A percentile compares a stretch with the other conserved stretches of the same genome.
Conservation (phyloP, 768 basidiomycete genomes). For the Boletus reticuloceps region DNA sequence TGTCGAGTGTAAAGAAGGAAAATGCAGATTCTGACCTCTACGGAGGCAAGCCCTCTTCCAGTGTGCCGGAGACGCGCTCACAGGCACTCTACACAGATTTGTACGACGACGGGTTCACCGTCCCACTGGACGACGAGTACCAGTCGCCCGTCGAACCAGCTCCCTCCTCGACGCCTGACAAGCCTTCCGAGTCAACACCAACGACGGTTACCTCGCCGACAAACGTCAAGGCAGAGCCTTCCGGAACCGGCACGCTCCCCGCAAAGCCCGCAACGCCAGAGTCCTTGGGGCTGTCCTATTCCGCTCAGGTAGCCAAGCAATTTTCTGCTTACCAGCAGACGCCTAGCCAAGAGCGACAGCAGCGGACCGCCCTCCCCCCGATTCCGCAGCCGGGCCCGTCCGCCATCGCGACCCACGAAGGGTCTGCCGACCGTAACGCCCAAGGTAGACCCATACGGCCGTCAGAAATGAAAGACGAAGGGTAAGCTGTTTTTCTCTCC, state of each 20-base stretch:
- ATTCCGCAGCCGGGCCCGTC: slow-evolving; percentile 27
- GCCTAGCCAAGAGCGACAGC: slow-evolving; percentile 61
- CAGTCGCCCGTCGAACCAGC: slow-evolving; percentile 26
- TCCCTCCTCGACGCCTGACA: slow-evolving; percentile 18
- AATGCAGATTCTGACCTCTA: slow-evolving; percentile 42
- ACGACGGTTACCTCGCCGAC: slow-evolving; percentile 12
- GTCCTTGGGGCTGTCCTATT: slow-evolving; percentile 47
- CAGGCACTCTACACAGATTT: slow-evolving; percentile 38
- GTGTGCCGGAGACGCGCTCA: neutral
- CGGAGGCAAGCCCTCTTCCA: slow-evolving; percentile 38
- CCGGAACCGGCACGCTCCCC: slow-evolving; percentile 22
- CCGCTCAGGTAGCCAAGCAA: slow-evolving; percentile 63
- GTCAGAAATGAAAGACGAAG: slow-evolving; percentile 78
- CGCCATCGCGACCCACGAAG: slow-evolving; percentile 37
- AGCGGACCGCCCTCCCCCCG: slow-evolving; percentile 30
- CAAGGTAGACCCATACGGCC: slow-evolving; percentile 58
- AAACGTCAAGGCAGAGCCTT: slow-evolving; percentile 23
- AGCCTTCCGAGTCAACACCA: slow-evolving; percentile 16
- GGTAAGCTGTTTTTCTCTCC: slow-evolving; percentile 52
- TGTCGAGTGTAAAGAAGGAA: slow-evolving; percentile 27
- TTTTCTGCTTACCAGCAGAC: slow-evolving; percentile 64
- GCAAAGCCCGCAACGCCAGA: slow-evolving; percentile 27
- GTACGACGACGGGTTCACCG: slow-evolving; percentile 46
- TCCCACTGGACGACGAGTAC: slow-evolving; percentile 32
- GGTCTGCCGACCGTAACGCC: slow-evolving; percentile 31